A percentile compares a stretch with the other conserved stretches of the same genome.
phyloP scores from a whole-genome alignment of 345 rosid genomes.

The Erodium maritimum region DNA sequence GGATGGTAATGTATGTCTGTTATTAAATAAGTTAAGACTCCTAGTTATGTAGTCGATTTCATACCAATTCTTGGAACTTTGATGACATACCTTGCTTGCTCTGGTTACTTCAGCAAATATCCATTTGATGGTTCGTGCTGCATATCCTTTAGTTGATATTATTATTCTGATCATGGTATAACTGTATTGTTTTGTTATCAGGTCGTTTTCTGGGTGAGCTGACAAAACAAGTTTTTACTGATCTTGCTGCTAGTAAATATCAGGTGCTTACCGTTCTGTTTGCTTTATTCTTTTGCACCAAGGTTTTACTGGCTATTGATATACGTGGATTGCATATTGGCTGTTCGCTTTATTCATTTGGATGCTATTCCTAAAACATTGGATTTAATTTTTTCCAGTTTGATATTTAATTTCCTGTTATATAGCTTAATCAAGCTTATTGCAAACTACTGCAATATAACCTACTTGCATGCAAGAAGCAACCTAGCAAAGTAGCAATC shows the following conservation, averaged over 20 bases:
- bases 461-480: not conserved
- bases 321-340: not conserved
- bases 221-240: slow-evolving; percentile 83
- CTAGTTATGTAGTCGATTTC: not conserved
- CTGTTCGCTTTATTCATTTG: not conserved
- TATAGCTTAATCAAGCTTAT: too few species aligned
- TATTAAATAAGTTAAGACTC: not conserved
- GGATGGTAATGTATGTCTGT: not conserved
- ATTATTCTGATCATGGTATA: not conserved
- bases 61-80: not conserved
- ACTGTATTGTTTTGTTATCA: slow-evolving; percentile 11
- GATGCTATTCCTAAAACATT: not conserved
- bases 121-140: slow-evolving; percentile 1
- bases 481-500: not conserved
- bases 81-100: not conserved
- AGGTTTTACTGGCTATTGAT: not conserved
- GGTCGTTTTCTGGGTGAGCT: slow-evolving; percentile 97
- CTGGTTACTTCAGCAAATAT: too few species aligned
- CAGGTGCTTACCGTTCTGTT: slow-evolving; percentile 37
- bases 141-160: not conserved
- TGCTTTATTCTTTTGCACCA: too few species aligned
- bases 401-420: not conserved
- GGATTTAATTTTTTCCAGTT: not conserved
- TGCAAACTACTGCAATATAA: not conserved
- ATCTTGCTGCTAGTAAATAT: slow-evolving; percentile 92